A percentile compares a stretch with the other conserved stretches of the same genome.
phyloP scores from a whole-genome alignment of 768 basidiomycete genomes.

The Russula sp. region DNA sequence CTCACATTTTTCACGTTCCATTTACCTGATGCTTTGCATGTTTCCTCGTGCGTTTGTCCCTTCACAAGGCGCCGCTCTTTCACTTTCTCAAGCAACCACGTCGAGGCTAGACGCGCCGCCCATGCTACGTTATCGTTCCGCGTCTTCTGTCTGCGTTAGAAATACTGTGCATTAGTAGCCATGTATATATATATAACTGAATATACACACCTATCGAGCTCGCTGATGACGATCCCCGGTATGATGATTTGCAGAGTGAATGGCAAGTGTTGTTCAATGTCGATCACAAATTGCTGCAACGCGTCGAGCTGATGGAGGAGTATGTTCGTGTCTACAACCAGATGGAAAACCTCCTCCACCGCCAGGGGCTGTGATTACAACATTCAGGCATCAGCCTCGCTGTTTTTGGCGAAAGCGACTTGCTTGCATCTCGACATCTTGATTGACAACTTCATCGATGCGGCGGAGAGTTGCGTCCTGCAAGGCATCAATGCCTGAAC shows the following conservation, averaged over 20 bases:
- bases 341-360: conserved; percentile 32
- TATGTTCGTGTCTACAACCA: conserved; percentile 79
- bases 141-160: conserved; percentile 13
- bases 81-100: conserved; percentile 60
- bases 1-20: conserved; percentile 49
- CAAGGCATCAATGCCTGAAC: conserved; percentile 1
- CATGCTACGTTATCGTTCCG: conserved; percentile 20
- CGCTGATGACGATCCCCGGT: conserved; percentile 68
- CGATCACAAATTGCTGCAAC: conserved; percentile 57
- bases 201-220: conserved; percentile 61
- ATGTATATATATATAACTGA: not conserved
- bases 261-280: conserved; percentile 45
- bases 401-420: not conserved
- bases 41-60: conserved; percentile 59
- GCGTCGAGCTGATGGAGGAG: conserved; percentile 61
- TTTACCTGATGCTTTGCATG: conserved; percentile 51
- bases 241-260: conserved; percentile 54
- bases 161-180: not conserved
- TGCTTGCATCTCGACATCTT: conserved; percentile 74
- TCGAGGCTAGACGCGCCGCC: conserved; percentile 40
- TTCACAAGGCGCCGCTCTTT: conserved; percentile 50
- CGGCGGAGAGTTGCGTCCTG: conserved; percentile 41
- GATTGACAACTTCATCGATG: conserved; percentile 52
- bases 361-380: conserved; percentile 1
- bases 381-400: not conserved